Conservation (phyloP, 805 yeast species). For the Candida tammaniensis region DNA sequence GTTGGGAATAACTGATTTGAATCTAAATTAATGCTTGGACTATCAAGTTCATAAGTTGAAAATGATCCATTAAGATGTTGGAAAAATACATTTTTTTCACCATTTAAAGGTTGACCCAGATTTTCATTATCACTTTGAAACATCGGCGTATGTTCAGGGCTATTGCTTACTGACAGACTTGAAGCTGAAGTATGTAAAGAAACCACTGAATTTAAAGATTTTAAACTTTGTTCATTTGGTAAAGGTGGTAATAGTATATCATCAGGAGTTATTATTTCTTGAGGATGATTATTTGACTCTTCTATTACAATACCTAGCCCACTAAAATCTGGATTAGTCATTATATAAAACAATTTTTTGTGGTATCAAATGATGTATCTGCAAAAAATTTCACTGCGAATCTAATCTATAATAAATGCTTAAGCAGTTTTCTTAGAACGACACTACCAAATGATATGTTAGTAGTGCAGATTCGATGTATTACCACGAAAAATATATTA, state of each 20-base stretch:
- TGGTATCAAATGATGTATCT: conserved; percentile 16
- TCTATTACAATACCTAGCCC: conserved; percentile 35
- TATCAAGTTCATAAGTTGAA: conserved; percentile 24
- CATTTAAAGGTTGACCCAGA: neutral
- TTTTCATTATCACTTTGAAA: neutral
- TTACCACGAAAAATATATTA: too few species aligned
- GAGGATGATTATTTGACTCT: conserved; percentile 14
- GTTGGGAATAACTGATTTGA: conserved; percentile 14
- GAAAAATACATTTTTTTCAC: conserved; percentile 6
- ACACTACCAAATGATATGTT: too few species aligned
- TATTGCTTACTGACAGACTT: conserved; percentile 1
- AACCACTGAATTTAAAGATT: conserved; percentile 1
- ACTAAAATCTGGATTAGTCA: too few species aligned
- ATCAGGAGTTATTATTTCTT: conserved; percentile 1
- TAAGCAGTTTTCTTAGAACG: too few species aligned
- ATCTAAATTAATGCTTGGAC: conserved; percentile 20
- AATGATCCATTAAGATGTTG: conserved; percentile 11
- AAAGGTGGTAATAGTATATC: conserved; percentile 29
- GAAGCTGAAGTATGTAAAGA: conserved; percentile 1
- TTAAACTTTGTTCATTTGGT: conserved; percentile 19
- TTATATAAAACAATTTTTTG: too few species aligned
- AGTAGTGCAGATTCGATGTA: too few species aligned
- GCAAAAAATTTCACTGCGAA: too few species aligned
- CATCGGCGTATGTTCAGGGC: neutral
- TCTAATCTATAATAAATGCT: too few species aligned